These are phyloP conservation scores for Lophiostoma macrostomum DNA, from an alignment of 495 filamentous ascomycete species.

Conservation along the genomic window DNA sequence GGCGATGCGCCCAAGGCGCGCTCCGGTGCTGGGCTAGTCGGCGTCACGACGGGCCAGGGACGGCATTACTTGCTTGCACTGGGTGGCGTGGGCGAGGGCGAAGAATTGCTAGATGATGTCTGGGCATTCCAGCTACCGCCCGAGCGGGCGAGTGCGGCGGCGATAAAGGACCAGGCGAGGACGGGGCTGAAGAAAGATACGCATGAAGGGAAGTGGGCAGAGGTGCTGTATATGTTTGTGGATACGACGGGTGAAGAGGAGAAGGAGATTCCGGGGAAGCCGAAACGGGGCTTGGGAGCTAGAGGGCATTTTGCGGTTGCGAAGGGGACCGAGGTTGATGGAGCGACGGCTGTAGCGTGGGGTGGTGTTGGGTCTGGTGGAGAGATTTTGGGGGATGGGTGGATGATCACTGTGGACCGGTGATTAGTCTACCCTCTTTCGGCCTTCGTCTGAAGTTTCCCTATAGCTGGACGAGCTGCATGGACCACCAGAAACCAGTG, in stretches of 20 bases:
- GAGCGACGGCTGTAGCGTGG: conserved; percentile 39
- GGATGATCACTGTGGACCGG: conserved; percentile 39
- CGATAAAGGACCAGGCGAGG: conserved; percentile 47
- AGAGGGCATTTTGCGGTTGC: conserved; percentile 32
- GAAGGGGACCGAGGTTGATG: conserved; percentile 39
- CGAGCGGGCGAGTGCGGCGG: conserved; percentile 50
- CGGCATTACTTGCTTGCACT: conserved; percentile 37
- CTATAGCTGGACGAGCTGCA: too few species aligned
- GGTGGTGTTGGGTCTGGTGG: conserved; percentile 35
- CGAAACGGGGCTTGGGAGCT: conserved; percentile 27
- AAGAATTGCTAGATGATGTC: conserved; percentile 34
- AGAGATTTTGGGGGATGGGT: conserved; percentile 36
- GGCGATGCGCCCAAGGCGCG: conserved; percentile 16
- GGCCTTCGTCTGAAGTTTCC: too few species aligned
- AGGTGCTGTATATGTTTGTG: conserved; percentile 40
- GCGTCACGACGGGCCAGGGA: conserved; percentile 40
- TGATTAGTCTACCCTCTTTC: too few species aligned
- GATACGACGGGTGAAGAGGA: conserved; percentile 32
- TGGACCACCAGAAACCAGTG: too few species aligned
- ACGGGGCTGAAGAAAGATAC: conserved; percentile 31
- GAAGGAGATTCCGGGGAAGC: conserved; percentile 25
- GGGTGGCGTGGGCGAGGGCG: conserved; percentile 23
- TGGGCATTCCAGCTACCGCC: conserved; percentile 47
- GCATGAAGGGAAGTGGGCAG: conserved; percentile 47
- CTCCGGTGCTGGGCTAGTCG: conserved; percentile 24